A percentile compares a stretch with the other conserved stretches of the same genome.
These are phyloP conservation scores for Pseudodiploospora longispora DNA, from an alignment of 2,329 filamentous ascomycete genomes.

Conservation along the genomic window DNA sequence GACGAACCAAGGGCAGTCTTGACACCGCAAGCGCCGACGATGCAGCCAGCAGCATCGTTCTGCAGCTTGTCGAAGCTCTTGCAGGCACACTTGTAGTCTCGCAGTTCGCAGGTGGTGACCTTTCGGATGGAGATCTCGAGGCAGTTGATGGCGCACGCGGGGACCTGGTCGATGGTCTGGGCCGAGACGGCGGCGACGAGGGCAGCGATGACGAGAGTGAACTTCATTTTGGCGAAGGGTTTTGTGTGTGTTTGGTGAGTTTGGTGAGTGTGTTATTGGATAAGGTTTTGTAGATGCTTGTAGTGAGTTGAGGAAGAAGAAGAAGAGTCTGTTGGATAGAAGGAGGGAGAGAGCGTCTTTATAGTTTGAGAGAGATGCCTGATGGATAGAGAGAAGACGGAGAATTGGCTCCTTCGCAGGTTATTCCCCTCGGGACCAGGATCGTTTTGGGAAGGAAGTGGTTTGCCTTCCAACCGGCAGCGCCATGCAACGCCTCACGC, in stretches of 20 bases:
- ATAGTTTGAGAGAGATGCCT: too few species aligned
- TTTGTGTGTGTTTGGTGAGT: background rate
- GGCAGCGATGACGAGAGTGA: background rate
- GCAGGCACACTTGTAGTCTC: conserved; percentile 6
- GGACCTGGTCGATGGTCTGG: background rate
- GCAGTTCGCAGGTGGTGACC: background rate
- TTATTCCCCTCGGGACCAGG: too few species aligned
- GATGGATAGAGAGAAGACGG: too few species aligned
- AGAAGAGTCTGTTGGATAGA: background rate
- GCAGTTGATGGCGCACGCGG: background rate
- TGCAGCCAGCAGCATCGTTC: conserved; percentile 3
- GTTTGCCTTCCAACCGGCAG: too few species aligned
- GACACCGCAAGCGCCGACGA: background rate
- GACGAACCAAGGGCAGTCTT: background rate
- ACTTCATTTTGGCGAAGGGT: background rate
- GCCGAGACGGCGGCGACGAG: background rate
- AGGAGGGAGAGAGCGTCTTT: background rate
- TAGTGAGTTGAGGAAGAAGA: background rate
- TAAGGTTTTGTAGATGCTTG: background rate
- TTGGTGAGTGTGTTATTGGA: background rate
- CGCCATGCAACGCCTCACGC: too few species aligned
- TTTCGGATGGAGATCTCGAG: background rate
- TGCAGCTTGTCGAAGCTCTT: background rate
- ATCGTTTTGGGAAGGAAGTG: too few species aligned
- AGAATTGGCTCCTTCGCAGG: too few species aligned